These are phyloP conservation scores for Exidia glandulosa DNA, from an alignment of 768 basidiomycete species.

Conservation along the genomic window DNA sequence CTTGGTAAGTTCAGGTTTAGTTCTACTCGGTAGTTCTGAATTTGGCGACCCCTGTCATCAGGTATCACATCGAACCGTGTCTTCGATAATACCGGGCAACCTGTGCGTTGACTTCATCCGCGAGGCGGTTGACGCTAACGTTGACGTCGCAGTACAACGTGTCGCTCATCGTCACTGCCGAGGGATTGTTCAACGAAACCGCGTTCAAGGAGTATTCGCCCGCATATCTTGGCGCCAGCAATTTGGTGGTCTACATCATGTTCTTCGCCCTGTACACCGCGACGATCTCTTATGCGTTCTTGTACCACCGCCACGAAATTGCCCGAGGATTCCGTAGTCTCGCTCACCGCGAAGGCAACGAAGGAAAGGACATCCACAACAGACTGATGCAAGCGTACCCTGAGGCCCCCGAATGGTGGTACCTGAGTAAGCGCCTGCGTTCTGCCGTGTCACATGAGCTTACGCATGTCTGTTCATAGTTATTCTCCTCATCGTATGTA, in stretches of 20 bases:
- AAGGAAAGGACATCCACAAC: conserved; percentile 15
- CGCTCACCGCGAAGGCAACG: conserved; percentile 15
- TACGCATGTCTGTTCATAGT: conserved; percentile 43
- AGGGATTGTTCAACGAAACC: conserved; percentile 16
- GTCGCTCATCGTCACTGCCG: conserved; percentile 45
- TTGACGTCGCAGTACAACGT: conserved; percentile 55
- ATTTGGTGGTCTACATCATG: conserved; percentile 5
- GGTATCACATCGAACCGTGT: conserved; percentile 28
- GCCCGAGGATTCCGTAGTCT: conserved; percentile 1
- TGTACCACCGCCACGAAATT: conserved; percentile 17
- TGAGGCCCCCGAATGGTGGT: conserved; percentile 18
- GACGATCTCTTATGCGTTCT: conserved; percentile 25
- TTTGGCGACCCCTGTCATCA: no score
- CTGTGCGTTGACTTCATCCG: no score
- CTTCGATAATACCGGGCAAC: conserved; percentile 79
- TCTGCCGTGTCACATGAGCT: no score
- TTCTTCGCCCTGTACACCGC: conserved; percentile 33
- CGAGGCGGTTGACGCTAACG: no score
- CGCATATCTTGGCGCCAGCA: conserved; percentile 17
- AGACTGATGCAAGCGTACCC: conserved; percentile 10
- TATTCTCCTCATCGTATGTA: conserved; percentile 12
- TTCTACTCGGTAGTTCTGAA: no score
- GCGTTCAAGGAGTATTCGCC: conserved; percentile 12
- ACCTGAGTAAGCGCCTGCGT: no score
- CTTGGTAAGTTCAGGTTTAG: no score